A percentile compares a stretch with the other conserved stretches of the same genome.
phyloP scores from a whole-genome alignment of 305 asterid species.

The Fraxinus xanthoxyloides region DNA sequence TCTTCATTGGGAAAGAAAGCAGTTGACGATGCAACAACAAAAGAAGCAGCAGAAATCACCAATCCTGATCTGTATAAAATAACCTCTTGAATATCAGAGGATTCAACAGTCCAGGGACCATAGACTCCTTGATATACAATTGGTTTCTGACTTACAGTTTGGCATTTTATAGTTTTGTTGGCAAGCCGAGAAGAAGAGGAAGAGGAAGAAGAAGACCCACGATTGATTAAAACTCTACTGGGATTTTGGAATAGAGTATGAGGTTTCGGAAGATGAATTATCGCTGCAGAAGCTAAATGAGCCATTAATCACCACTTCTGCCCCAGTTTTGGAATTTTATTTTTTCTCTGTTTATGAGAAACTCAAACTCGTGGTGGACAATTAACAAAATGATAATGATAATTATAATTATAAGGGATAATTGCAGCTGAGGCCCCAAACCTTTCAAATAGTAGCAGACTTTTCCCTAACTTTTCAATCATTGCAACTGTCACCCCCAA shows the following conservation, averaged over 20 bases:
- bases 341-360: not conserved
- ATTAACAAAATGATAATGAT: not conserved
- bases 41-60: constrained; percentile 75
- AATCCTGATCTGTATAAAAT: constrained; percentile 76
- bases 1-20: constrained; percentile 46
- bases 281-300: not conserved
- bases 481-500: too few species aligned
- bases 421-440: not conserved
- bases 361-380: not conserved
- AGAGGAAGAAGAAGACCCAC: constrained; percentile 16
- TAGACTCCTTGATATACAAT: constrained; percentile 66
- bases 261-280: constrained; percentile 24
- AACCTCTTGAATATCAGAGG: constrained; percentile 84
- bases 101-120: constrained; percentile 81
- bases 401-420: not conserved
- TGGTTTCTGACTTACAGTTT: constrained; percentile 30
- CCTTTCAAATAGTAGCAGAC: too few species aligned
- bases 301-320: constrained; percentile 21
- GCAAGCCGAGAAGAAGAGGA: constrained; percentile 2
- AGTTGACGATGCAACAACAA: constrained; percentile 61
- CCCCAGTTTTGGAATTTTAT: constrained; percentile 28
- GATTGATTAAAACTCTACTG: constrained; percentile 5
- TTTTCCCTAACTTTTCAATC: too few species aligned
- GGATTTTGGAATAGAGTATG: constrained; percentile 19
- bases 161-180: constrained; percentile 26